phyloP scores from a whole-genome alignment of 805 yeast genomes.

The Saccharomyces mikatae region DNA sequence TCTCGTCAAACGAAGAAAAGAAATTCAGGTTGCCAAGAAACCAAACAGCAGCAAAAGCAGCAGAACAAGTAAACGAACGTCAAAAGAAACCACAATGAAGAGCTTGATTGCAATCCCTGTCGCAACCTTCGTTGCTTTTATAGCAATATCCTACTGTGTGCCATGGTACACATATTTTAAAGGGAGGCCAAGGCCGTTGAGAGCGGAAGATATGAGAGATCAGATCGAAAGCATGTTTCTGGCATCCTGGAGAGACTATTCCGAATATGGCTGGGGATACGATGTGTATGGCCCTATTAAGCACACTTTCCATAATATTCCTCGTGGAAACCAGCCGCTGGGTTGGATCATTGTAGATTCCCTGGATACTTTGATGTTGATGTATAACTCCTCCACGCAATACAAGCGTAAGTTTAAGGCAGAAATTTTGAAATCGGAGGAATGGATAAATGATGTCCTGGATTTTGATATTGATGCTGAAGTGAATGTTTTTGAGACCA shows the following conservation, averaged over 20 bases:
- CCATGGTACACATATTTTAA: background rate
- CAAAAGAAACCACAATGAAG: background rate
- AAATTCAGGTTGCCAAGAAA: background rate
- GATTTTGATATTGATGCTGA: slow-evolving; percentile 63
- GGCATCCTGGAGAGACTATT: slow-evolving; percentile 70
- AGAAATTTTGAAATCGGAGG: slow-evolving; percentile 54
- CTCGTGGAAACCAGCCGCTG: slow-evolving; percentile 52
- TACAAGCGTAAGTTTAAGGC: slow-evolving; percentile 33
- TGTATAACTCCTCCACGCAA: slow-evolving; percentile 43
- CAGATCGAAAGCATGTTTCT: slow-evolving; percentile 62
- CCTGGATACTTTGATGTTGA: slow-evolving; percentile 70
- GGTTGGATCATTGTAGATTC: slow-evolving; percentile 94
- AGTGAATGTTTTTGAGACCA: slow-evolving; percentile 87
- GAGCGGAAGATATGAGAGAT: slow-evolving; percentile 17
- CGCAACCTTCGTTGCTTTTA: slow-evolving; percentile 8
- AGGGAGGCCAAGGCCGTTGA: background rate
- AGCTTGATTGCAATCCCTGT: slow-evolving; percentile 4
- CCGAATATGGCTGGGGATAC: slow-evolving; percentile 68
- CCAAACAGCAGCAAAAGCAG: background rate
- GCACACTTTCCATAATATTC: slow-evolving; percentile 62
- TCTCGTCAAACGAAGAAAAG: background rate
- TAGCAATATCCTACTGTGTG: background rate
- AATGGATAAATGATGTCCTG: slow-evolving; percentile 68
- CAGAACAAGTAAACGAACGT: background rate
- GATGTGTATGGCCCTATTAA: slow-evolving; percentile 71